These are phyloP conservation scores for Mollisia scopiformis DNA, from an alignment of 2,329 filamentous ascomycete species.

Conservation along the genomic window DNA sequence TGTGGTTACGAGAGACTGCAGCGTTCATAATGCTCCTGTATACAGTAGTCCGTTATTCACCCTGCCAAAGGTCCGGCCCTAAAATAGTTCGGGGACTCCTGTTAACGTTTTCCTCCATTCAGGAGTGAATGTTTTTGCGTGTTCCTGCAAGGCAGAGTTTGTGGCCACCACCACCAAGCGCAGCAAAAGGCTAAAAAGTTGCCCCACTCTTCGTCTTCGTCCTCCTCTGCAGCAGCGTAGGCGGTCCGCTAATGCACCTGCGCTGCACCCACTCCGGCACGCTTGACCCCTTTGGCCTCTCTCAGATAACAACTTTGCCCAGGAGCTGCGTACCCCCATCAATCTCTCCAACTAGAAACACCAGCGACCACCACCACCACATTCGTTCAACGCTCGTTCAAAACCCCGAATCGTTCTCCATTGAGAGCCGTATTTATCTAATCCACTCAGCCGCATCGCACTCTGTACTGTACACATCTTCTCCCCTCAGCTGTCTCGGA, in stretches of 20 bases:
- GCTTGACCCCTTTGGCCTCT: neutral
- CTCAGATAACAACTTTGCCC: neutral
- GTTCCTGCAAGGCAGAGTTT: neutral
- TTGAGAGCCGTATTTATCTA: no score
- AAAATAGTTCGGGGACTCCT: neutral
- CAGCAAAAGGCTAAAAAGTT: no score
- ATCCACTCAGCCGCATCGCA: neutral
- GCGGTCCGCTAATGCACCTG: neutral
- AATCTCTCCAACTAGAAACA: neutral
- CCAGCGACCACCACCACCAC: no score
- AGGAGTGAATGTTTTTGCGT: neutral
- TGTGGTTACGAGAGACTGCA: neutral
- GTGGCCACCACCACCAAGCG: neutral
- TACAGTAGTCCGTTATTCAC: neutral
- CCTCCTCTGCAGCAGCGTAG: neutral
- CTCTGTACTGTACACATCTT: no score
- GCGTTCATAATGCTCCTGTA: neutral
- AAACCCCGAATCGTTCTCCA: neutral
- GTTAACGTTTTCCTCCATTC: neutral
- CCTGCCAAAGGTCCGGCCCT: neutral
- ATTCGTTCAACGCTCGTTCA: slow-evolving; percentile 11
- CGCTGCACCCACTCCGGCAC: neutral
- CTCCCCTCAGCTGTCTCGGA: slow-evolving; percentile 9
- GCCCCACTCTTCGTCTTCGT: no score
- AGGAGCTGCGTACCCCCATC: slow-evolving; percentile 1